Percentiles rank a stretch among this genome's conserved stretches.
phyloP scores from a whole-genome alignment of 768 basidiomycete genomes.

The Lentinus brumalis region DNA sequence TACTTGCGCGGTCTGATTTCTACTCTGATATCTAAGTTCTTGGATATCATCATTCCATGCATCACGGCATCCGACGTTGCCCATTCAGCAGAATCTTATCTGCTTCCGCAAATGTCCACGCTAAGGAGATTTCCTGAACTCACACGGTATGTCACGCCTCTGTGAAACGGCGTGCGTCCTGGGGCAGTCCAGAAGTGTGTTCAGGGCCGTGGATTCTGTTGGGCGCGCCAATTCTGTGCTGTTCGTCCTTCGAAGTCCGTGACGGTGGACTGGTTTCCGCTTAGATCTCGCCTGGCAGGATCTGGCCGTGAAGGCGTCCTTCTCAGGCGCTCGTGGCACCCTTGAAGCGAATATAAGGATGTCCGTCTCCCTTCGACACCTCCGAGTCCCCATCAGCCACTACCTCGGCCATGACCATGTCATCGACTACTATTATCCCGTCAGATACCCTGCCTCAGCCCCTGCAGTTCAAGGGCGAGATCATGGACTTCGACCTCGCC shows the following conservation, averaged over 20 bases:
- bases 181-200: slow-evolving; percentile 21
- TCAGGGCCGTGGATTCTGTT: slow-evolving; percentile 21
- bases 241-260: slow-evolving; percentile 18
- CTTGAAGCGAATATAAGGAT: slow-evolving; percentile 18
- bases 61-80: slow-evolving; percentile 28
- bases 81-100: slow-evolving; percentile 26
- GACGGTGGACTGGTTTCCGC: slow-evolving; percentile 16
- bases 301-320: slow-evolving; percentile 17
- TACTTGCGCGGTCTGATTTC: slow-evolving; percentile 17
- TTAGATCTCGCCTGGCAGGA: slow-evolving; percentile 16
- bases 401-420: slow-evolving; percentile 23
- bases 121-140: slow-evolving; percentile 15
- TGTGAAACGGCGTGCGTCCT: slow-evolving; percentile 19
- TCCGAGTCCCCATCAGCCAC: slow-evolving; percentile 15
- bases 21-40: slow-evolving; percentile 15
- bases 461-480: slow-evolving; percentile 71
- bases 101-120: slow-evolving; percentile 19
- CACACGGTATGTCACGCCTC: slow-evolving; percentile 25
- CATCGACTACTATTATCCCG: slow-evolving; percentile 15
- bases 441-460: slow-evolving; percentile 26
- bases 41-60: slow-evolving; percentile 22
- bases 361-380: slow-evolving; percentile 18
- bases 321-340: slow-evolving; percentile 18
- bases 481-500: slow-evolving; percentile 68
- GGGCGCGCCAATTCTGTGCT: slow-evolving; percentile 20